Conservation (phyloP, 495 filamentous ascomycete species). For the Cetradonia linearis region DNA sequence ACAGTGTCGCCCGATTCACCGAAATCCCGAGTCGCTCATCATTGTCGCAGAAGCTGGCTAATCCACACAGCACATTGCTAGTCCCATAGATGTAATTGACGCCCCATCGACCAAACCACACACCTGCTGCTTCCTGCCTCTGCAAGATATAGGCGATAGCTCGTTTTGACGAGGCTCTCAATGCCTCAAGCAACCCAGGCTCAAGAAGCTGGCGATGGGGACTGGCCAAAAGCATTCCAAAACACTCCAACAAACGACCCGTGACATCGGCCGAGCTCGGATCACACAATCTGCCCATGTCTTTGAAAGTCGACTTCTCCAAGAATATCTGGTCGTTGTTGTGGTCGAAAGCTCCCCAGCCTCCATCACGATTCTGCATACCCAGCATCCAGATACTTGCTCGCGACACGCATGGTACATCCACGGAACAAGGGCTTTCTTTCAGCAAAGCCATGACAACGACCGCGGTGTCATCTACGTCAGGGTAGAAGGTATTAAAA, state of each 20-base stretch:
- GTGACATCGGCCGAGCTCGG: constrained; percentile 32
- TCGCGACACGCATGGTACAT: background rate
- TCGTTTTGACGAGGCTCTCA: background rate
- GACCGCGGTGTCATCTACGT: constrained; percentile 38
- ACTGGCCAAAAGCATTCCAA: constrained; percentile 24
- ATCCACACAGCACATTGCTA: constrained; percentile 28
- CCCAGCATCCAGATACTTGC: constrained; percentile 33
- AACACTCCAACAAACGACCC: constrained; percentile 32
- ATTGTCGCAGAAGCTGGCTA: constrained; percentile 15
- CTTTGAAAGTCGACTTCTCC: constrained; percentile 36
- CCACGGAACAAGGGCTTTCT: constrained; percentile 11
- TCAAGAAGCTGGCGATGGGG: background rate
- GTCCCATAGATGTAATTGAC: constrained; percentile 33
- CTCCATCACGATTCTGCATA: constrained; percentile 40
- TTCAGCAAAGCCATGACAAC: constrained; percentile 26
- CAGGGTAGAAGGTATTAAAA: constrained; percentile 31
- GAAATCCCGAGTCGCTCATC: background rate
- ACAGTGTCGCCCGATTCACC: constrained; percentile 12
- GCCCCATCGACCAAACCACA: constrained; percentile 34
- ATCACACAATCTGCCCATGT: constrained; percentile 36
- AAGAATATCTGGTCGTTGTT: constrained; percentile 33
- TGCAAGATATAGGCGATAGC: constrained; percentile 23
- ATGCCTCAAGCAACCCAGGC: background rate
- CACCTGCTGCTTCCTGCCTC: constrained; percentile 25
- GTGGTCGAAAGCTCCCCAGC: constrained; percentile 37